Evolutionary conservation across 2,329 filamentous ascomycete species (phyloP).

Genomic region (Fusarium succisae): DNA sequence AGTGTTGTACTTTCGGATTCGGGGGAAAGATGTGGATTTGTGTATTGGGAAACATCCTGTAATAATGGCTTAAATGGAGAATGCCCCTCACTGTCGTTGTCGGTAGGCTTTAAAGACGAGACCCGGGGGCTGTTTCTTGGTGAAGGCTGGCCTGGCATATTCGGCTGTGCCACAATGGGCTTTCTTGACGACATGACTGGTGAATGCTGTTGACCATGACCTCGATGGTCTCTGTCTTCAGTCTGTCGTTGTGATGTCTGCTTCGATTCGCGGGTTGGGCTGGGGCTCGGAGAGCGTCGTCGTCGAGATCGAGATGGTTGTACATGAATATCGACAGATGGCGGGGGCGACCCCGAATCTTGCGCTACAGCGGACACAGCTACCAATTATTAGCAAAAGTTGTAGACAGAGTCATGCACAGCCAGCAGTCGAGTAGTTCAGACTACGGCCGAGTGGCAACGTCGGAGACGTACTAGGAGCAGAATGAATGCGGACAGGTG

Average conservation of each 20-base stretch:
- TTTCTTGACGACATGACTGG: constrained; percentile 55
- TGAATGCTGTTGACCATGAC: constrained; percentile 50
- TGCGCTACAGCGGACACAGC: constrained; percentile 46
- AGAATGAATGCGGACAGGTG: constrained; percentile 66
- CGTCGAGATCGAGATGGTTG: constrained; percentile 60
- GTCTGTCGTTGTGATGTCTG: constrained; percentile 55
- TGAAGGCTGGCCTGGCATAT: constrained; percentile 43
- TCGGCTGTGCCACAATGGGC: constrained; percentile 60
- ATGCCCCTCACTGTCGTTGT: constrained; percentile 53
- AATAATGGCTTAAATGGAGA: constrained; percentile 63
- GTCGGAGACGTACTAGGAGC: constrained; percentile 65
- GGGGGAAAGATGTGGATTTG: constrained; percentile 67
- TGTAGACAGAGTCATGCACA: constrained; percentile 9
- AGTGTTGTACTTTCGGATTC: constrained; percentile 75
- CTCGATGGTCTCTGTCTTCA: constrained; percentile 54
- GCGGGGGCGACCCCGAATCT: constrained; percentile 63
- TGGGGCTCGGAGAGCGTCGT: constrained; percentile 64
- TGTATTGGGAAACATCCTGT: constrained; percentile 72
- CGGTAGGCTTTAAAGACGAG: constrained; percentile 42
- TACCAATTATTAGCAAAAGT: constrained; percentile 46
- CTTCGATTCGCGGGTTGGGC: constrained; percentile 56
- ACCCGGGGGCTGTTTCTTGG: constrained; percentile 43
- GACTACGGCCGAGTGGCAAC: constrained; percentile 12
- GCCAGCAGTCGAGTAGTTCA: neutral
- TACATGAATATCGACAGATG: constrained; percentile 62